Evolutionary conservation across 495 filamentous ascomycete species (phyloP).

Genomic region (Hypoxylon rickii): DNA sequence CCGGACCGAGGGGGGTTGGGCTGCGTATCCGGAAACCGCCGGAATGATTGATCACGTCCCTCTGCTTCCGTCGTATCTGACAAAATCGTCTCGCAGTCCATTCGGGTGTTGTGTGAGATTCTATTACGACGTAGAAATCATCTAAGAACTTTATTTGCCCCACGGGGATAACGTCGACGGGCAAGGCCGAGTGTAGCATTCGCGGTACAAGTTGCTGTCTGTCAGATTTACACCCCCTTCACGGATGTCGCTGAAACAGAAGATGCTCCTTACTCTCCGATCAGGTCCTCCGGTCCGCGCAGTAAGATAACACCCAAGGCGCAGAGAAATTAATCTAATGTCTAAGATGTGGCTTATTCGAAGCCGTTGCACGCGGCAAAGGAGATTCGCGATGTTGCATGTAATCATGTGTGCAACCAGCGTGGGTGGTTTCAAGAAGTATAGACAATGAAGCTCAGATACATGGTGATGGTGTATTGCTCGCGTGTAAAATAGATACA

Average conservation of each 20-base stretch:
- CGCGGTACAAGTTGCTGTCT: background rate
- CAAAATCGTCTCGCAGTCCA: slow-evolving; percentile 2
- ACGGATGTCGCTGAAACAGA: background rate
- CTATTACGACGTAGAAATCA: slow-evolving; percentile 15
- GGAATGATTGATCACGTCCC: slow-evolving; percentile 3
- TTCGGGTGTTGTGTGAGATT: background rate
- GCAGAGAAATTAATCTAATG: too few relatives aligned
- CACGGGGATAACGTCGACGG: slow-evolving; percentile 16
- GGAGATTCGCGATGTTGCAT: too few relatives aligned
- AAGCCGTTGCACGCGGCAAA: too few relatives aligned
- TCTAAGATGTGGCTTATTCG: too few relatives aligned
- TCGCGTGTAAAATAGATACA: too few relatives aligned
- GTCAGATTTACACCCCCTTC: background rate
- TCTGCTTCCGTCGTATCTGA: slow-evolving; percentile 9
- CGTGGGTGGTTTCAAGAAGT: too few relatives aligned
- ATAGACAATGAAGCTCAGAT: too few relatives aligned
- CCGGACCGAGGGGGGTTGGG: background rate
- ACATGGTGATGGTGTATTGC: too few relatives aligned
- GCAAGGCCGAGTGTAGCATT: background rate
- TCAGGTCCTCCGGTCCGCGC: background rate
- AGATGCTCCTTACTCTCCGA: background rate
- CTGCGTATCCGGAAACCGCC: slow-evolving; percentile 14
- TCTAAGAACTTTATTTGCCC: slow-evolving; percentile 35
- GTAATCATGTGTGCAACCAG: too few relatives aligned
- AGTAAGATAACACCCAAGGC: too few relatives aligned